A percentile compares a stretch with the other conserved stretches of the same genome.
phyloP scores from a whole-genome alignment of 2,329 filamentous ascomycete genomes.

The Lasiodiplodia sp. region DNA sequence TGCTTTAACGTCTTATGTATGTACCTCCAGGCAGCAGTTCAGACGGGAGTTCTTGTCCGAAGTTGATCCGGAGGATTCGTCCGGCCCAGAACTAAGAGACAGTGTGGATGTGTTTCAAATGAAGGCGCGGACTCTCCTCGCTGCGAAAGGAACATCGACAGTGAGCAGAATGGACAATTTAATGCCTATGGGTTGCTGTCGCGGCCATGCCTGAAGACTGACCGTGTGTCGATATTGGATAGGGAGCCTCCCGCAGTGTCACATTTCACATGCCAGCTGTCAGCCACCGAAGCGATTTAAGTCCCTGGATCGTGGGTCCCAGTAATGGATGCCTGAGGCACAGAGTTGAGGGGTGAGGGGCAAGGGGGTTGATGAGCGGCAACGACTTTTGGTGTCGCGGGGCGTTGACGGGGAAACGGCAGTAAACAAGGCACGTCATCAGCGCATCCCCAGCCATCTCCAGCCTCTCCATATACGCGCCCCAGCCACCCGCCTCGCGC shows the following conservation, averaged over 20 bases:
- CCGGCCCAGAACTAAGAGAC: not conserved
- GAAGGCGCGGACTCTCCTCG: not conserved
- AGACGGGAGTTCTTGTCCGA: not conserved
- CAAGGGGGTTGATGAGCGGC: not conserved
- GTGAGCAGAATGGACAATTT: not conserved
- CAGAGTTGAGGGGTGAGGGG: not conserved
- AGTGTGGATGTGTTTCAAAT: not conserved
- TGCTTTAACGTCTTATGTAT: not conserved
- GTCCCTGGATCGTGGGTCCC: not conserved
- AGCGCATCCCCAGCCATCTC: not conserved
- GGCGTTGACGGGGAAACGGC: slow-evolving; percentile 14
- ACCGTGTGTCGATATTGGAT: not conserved
- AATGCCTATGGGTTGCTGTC: not conserved
- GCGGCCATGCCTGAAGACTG: not conserved
- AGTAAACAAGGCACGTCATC: slow-evolving; percentile 22
- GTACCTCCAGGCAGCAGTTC: not conserved
- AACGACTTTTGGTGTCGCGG: not conserved
- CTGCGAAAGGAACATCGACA: not conserved
- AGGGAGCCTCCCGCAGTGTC: not conserved
- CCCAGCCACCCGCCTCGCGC: slow-evolving; percentile 3
- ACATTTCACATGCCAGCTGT: not conserved
- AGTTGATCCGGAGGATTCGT: not conserved
- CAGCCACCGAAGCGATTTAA: not conserved
- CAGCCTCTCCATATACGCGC: slow-evolving; percentile 26
- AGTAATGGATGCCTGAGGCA: not conserved